A percentile compares a stretch with the other conserved stretches of the same genome.
Evolutionary conservation across 2,329 filamentous ascomycete genomes (phyloP).

Genomic region (Colletotrichum sp.): DNA sequence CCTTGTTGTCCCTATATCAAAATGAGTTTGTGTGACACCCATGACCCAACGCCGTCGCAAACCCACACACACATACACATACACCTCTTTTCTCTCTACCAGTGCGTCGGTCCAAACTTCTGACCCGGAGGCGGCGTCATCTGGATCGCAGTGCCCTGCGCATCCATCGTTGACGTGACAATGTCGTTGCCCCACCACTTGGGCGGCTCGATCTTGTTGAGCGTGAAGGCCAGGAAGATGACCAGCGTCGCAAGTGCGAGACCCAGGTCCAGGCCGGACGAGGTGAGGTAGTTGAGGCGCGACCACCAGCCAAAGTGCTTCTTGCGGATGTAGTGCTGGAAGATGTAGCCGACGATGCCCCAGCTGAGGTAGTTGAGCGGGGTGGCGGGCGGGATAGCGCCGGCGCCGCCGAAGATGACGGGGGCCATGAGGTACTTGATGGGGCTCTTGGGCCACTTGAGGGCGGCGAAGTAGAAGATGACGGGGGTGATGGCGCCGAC

Average conservation of each 20-base stretch:
- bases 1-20: background rate
- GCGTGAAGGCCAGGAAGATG: constrained; percentile 72
- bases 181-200: constrained; percentile 73
- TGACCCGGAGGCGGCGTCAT: constrained; percentile 54
- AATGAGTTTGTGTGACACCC: background rate
- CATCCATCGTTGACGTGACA: constrained; percentile 66
- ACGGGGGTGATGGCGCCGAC: constrained; percentile 60
- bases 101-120: constrained; percentile 65
- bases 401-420: constrained; percentile 66
- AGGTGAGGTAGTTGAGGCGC: constrained; percentile 74
- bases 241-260: constrained; percentile 70
- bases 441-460: constrained; percentile 55
- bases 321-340: constrained; percentile 72
- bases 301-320: constrained; percentile 74
- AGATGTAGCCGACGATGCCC: constrained; percentile 73
- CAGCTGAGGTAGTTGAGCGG: constrained; percentile 78
- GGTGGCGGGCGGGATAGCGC: constrained; percentile 67
- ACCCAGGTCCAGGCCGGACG: constrained; percentile 72
- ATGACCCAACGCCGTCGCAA: background rate
- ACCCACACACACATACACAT: background rate
- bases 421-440: constrained; percentile 63
- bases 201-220: constrained; percentile 66
- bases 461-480: constrained; percentile 53
- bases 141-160: constrained; percentile 63
- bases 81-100: constrained; percentile 38